phyloP scores from a whole-genome alignment of 2,329 filamentous ascomycete species.

The Epichloe amarillans region DNA sequence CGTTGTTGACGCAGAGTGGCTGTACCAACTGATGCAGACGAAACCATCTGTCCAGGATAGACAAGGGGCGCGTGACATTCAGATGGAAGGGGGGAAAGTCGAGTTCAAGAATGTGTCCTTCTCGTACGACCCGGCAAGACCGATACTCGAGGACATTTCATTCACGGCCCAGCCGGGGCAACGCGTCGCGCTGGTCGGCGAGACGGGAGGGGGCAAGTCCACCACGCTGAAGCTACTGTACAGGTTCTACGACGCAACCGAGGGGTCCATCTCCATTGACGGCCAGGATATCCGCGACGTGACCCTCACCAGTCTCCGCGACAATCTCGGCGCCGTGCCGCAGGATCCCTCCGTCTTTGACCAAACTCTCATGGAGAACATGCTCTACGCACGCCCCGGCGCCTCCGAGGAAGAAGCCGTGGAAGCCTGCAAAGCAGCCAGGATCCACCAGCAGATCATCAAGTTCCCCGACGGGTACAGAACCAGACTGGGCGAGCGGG shows the following conservation, averaged over 20 bases:
- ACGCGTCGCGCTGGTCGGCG: slow-evolving; percentile 47
- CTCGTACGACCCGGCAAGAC: slow-evolving; percentile 38
- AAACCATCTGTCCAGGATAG: slow-evolving; percentile 40
- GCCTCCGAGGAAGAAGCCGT: slow-evolving; percentile 47
- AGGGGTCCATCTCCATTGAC: slow-evolving; percentile 42
- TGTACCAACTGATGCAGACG: slow-evolving; percentile 42
- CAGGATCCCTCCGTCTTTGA: slow-evolving; percentile 54
- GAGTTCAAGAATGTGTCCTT: slow-evolving; percentile 42
- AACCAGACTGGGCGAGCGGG: slow-evolving; percentile 35
- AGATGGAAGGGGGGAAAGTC: slow-evolving; percentile 32
- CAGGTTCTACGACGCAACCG: slow-evolving; percentile 45
- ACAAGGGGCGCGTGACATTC: slow-evolving; percentile 29
- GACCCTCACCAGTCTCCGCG: slow-evolving; percentile 41
- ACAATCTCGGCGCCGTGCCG: slow-evolving; percentile 48
- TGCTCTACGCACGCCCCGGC: slow-evolving; percentile 48
- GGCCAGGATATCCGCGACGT: slow-evolving; percentile 47
- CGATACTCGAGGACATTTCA: slow-evolving; percentile 33
- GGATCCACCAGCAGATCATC: slow-evolving; percentile 51
- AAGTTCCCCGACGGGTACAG: slow-evolving; percentile 39
- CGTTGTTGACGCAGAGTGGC: slow-evolving; percentile 51
- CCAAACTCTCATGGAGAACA: slow-evolving; percentile 48
- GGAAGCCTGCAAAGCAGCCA: slow-evolving; percentile 46
- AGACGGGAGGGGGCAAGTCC: slow-evolving; percentile 51
- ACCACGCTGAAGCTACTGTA: slow-evolving; percentile 47
- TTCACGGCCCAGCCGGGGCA: slow-evolving; percentile 37